Percentiles rank a stretch among this genome's conserved stretches.
phyloP scores from a whole-genome alignment of 345 rosid genomes.

The Gossypioides kirkii region DNA sequence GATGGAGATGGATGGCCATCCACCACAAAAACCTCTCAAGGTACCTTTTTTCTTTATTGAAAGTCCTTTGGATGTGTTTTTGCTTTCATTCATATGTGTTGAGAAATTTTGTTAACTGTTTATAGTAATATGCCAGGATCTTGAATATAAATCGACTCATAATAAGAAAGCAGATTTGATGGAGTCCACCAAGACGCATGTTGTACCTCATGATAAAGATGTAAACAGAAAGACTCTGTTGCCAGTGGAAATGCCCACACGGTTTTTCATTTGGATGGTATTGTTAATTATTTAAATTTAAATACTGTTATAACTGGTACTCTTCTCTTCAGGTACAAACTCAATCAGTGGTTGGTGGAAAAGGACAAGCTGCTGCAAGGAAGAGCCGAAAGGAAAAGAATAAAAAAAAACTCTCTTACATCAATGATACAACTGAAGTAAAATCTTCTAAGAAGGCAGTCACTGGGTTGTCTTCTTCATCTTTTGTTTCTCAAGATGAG shows the following conservation, averaged over 20 bases:
- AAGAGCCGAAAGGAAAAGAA: slow-evolving; percentile 61
- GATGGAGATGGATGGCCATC: slow-evolving; percentile 23
- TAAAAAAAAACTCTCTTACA: slow-evolving; percentile 41
- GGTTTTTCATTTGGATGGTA: slow-evolving; percentile 24
- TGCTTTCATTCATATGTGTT: neutral
- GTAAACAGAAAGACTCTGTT: slow-evolving; percentile 28
- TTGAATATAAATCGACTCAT: slow-evolving; percentile 14
- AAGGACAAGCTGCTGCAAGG: slow-evolving; percentile 44
- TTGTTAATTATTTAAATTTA: slow-evolving; percentile 25
- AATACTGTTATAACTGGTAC: slow-evolving; percentile 38
- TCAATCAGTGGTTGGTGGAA: slow-evolving; percentile 42
- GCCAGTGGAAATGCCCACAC: slow-evolving; percentile 37
- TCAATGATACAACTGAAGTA: slow-evolving; percentile 28
- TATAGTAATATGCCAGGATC: slow-evolving; percentile 33
- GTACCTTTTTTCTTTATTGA: slow-evolving; percentile 32
- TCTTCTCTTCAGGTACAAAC: slow-evolving; percentile 64
- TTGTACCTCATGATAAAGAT: slow-evolving; percentile 28
- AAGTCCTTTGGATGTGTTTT: slow-evolving; percentile 5
- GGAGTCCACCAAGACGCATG: slow-evolving; percentile 38
- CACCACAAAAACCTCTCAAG: slow-evolving; percentile 35
- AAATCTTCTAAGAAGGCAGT: slow-evolving; percentile 32
- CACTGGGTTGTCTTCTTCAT: slow-evolving; percentile 25
- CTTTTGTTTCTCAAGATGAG: slow-evolving; percentile 28
- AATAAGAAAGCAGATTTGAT: slow-evolving; percentile 25
- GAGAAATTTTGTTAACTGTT: slow-evolving; percentile 13